Evolutionary conservation across 345 rosid genomes (phyloP).

Genomic region (Boechera divaricarpa): DNA sequence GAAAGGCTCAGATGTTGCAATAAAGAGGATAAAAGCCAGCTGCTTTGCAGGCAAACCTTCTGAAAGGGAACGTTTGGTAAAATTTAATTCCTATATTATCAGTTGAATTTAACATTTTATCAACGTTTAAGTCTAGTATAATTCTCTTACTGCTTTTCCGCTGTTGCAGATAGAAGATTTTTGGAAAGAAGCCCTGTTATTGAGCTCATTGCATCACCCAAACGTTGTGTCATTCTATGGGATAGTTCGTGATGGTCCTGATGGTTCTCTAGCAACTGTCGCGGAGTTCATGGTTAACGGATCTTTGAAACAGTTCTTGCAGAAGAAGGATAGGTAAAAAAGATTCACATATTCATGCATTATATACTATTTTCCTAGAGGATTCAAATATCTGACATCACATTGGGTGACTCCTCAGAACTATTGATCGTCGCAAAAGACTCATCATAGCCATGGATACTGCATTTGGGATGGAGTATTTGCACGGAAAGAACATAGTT

Average conservation of each 20-base stretch:
- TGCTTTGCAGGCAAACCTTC: slow-evolving; percentile 98
- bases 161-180: slow-evolving; percentile 86
- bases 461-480: slow-evolving; percentile 98
- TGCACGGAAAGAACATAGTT: slow-evolving; percentile 96
- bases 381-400: slow-evolving; percentile 20
- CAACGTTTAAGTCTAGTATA: not conserved
- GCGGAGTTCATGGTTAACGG: slow-evolving; percentile 99
- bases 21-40: slow-evolving; percentile 98
- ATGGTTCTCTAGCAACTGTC: slow-evolving; percentile 93
- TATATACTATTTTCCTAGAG: not conserved
- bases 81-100: not conserved
- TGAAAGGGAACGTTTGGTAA: slow-evolving; percentile 89
- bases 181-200: slow-evolving; percentile 95
- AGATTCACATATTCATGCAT: slow-evolving; percentile 17
- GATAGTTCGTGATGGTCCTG: slow-evolving; percentile 99
- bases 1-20: slow-evolving; percentile 99
- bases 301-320: slow-evolving; percentile 96
- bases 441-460: slow-evolving; percentile 98
- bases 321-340: slow-evolving; percentile 89
- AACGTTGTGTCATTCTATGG: slow-evolving; percentile 98
- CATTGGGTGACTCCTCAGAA: slow-evolving; percentile 56
- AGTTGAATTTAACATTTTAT: not conserved
- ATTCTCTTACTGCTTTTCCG: slow-evolving; percentile 33
- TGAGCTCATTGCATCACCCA: slow-evolving; percentile 98
- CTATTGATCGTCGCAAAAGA: slow-evolving; percentile 98